Percentiles rank a stretch among this genome's conserved stretches.
Evolutionary conservation across 2,329 filamentous ascomycete species (phyloP).

Genomic region (Ploettnerulaceae sp.): DNA sequence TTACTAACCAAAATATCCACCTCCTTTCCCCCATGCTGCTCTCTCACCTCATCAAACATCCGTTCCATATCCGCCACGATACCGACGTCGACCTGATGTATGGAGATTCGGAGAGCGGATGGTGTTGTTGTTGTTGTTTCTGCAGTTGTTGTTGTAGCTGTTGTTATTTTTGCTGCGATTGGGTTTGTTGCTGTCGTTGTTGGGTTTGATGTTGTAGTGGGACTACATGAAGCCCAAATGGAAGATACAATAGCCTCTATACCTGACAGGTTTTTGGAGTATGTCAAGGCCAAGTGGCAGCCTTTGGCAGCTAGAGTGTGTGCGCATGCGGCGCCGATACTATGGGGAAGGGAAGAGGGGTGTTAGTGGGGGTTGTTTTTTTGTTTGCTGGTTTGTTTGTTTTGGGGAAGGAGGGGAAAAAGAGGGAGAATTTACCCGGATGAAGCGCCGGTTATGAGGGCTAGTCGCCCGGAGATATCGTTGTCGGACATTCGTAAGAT

Average conservation of each 20-base stretch:
- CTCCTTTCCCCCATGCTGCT: constrained; percentile 47
- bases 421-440: constrained; percentile 44
- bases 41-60: constrained; percentile 51
- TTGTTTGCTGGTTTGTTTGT: background rate
- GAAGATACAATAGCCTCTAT: constrained; percentile 42
- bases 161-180: too few relatives aligned
- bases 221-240: constrained; percentile 32
- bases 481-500: constrained; percentile 33
- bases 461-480: constrained; percentile 48
- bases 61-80: constrained; percentile 47
- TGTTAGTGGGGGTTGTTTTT: background rate
- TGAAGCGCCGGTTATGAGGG: constrained; percentile 56
- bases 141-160: too few relatives aligned
- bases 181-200: too few relatives aligned
- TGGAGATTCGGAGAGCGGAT: constrained; percentile 46
- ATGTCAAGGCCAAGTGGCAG: constrained; percentile 54
- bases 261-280: constrained; percentile 43
- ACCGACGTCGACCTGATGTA: constrained; percentile 55
- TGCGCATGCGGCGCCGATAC: constrained; percentile 57
- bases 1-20: constrained; percentile 59
- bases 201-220: constrained; percentile 15
- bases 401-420: background rate
- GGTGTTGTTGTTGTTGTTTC: too few relatives aligned
- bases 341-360: constrained; percentile 32
- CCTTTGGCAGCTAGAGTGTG: constrained; percentile 48